Base-by-base conservation (phyloP, 345 rosid species). In the Ailanthus altissimus region DNA sequence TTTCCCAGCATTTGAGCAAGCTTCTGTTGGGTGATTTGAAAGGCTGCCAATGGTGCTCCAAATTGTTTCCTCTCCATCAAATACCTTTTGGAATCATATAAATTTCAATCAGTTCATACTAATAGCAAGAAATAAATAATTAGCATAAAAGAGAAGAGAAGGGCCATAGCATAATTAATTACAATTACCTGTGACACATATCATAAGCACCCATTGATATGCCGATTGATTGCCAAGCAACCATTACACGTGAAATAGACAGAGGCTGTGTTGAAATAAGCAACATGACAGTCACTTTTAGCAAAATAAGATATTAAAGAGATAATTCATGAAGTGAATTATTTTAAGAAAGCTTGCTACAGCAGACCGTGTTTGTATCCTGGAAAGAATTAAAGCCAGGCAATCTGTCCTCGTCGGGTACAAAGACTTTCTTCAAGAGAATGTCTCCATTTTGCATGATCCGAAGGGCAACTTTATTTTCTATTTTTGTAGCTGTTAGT, bases 371-470 rank as follows among this genome's bases (percentile, higher is more conserved):
- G 90, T 68, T 89, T 4, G 94, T 91, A 80, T 93, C 99, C 73
- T 86, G 90, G 75, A 96, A 93, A 75, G 99, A 96, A 77, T 92
- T 91, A 53, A 96, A 85, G 46, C 97, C 98, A 61, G 97, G 90
- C 75, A 96, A 79, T 77, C 92, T 85, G 75, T 96, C 98, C 81
- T 89, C 97, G 75, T 92, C 95, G 21, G 97, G 92, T 67, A 93
- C 92, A 82, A 92, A 92, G 78, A 93, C 97, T 74, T 84, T 88
- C 78, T 87, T 85, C 79, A 96, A 69, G 73, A 88, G 74, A 75
- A 93, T 93, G 85, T 93, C 99, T 81, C 98, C 99, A 86, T 96
- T 96, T 83, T 96, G 98, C 72, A 96, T 95, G 1, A 93, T 96
- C 26, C 98, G 90, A 58, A 93, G 82, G 23, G 94, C 97, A 75